Base-by-base conservation (phyloP, 148 eudicot genomes). In the Linanthus parryae region DNA sequence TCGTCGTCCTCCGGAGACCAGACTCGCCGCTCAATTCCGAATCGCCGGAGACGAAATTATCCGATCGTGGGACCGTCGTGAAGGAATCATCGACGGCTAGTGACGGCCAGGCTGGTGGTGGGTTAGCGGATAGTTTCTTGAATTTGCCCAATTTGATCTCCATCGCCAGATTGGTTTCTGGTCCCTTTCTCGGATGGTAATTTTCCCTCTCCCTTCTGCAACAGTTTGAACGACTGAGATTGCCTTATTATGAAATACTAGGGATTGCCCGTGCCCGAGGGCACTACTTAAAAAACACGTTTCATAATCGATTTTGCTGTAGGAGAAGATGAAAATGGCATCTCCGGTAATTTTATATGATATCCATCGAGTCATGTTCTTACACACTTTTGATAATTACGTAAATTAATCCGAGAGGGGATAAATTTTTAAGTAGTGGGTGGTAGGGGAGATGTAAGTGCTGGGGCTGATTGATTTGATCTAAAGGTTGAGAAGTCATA, bases 101-200 rank as follows among this genome's bases (percentile, higher is more conserved):
- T 21, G 44, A 29, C 9, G 33, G 42, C 44, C 27, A 29, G 55
- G 64, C 22, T 37, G 67, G 68, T 16, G 51, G 45, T 59, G 71
- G 54, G 0, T 68, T 73, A 52, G 73, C 34, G 18, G 72, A 69
- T 45, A 70, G 67, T 56, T 84, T 77, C 48, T 26, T 28, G 8
- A 49, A 45, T 45, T 45, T 45, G n/a, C 49, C 49, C 15, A 45
- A 45, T 45, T 45, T 22, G 29, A 45, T 45, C 11, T 45, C 49
- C n/a, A 12, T 45, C 25, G 26, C 27, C 25, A n/a, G 49, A 21
- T 45, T 45, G 28, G n/a, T 45, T 7, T 45, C 49, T 23, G 96
- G 51, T 17, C 96, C 99, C 0, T 39, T 92, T 28, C 73, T 92
- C 28, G 99, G 91, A 65, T 92, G 99, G 99, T 92, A 59, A 23